phyloP scores from a whole-genome alignment of 768 basidiomycete species.

The Calvatia gigantea region DNA sequence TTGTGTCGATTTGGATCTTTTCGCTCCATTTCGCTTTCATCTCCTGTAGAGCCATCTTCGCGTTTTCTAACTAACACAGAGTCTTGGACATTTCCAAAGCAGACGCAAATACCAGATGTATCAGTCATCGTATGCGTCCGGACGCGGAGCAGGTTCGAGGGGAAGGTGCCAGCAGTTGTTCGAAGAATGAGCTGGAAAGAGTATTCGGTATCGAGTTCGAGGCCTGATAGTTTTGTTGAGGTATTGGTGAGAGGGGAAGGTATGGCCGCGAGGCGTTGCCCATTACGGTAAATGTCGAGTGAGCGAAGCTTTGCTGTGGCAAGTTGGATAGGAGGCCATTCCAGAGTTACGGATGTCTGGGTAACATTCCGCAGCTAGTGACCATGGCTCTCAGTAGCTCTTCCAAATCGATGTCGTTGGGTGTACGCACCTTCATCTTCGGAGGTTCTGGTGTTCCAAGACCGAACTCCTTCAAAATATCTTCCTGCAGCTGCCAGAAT shows the following conservation, averaged over 20 bases:
- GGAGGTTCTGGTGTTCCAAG: slow-evolving; percentile 64
- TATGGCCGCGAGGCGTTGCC: slow-evolving; percentile 82
- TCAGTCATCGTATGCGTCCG: slow-evolving; percentile 94
- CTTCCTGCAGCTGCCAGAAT: slow-evolving; percentile 82
- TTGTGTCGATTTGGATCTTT: slow-evolving; percentile 95
- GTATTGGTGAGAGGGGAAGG: slow-evolving; percentile 81
- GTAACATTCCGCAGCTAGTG: slow-evolving; percentile 87
- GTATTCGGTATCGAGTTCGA: slow-evolving; percentile 82
- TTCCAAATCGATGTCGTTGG: not conserved
- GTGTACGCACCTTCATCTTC: slow-evolving; percentile 56
- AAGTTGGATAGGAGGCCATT: slow-evolving; percentile 86
- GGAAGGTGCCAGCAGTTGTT: slow-evolving; percentile 88
- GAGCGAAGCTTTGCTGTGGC: slow-evolving; percentile 85
- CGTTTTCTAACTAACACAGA: slow-evolving; percentile 69
- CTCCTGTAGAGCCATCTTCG: slow-evolving; percentile 73
- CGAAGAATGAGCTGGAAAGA: slow-evolving; percentile 92
- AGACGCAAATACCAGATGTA: slow-evolving; percentile 91
- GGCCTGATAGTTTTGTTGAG: slow-evolving; percentile 82
- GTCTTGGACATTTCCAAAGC: slow-evolving; percentile 90
- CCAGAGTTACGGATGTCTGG: slow-evolving; percentile 94
- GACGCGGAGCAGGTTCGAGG: slow-evolving; percentile 78
- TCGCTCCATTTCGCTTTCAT: slow-evolving; percentile 92
- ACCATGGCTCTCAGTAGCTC: not conserved
- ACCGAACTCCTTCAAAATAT: slow-evolving; percentile 78
- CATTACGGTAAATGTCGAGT: slow-evolving; percentile 91